These are phyloP conservation scores for Cupressus sempervirens DNA, from an alignment of 75 land plant genomes.

Conservation along the genomic window DNA sequence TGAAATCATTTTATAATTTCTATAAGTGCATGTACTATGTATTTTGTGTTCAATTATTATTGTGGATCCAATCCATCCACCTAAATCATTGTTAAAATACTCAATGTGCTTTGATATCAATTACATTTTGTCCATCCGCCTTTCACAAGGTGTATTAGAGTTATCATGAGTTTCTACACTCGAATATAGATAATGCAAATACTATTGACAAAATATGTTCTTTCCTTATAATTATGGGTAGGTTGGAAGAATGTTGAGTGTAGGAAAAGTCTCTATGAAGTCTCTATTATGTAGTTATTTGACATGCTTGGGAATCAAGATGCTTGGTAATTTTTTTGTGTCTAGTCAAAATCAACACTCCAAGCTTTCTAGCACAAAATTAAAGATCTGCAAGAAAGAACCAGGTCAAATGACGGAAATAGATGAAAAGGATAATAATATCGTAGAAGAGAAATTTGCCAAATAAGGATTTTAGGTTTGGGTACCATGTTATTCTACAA, in stretches of 20 bases:
- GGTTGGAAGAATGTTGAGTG: background rate
- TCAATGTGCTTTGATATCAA: too few species aligned
- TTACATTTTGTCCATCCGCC: too few species aligned
- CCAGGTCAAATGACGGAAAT: background rate
- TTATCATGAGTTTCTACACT: too few species aligned
- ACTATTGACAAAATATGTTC: background rate
- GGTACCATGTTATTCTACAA: background rate
- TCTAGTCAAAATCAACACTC: slow-evolving; percentile 1
- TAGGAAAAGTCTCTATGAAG: background rate
- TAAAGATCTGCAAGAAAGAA: background rate
- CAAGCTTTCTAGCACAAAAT: background rate
- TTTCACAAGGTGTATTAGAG: too few species aligned
- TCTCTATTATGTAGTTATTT: background rate
- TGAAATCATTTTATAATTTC: too few species aligned
- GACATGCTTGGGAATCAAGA: background rate
- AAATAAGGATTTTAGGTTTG: background rate
- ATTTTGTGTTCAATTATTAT: too few species aligned
- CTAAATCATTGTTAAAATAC: too few species aligned
- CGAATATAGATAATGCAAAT: background rate
- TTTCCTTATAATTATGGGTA: background rate
- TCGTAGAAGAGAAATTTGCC: background rate
- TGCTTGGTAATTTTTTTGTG: background rate
- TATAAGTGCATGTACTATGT: too few species aligned
- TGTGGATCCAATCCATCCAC: too few species aligned
- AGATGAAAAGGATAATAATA: background rate